Base-by-base conservation (phyloP, 345 rosid species). In the Aquilaria yunnanensis region DNA sequence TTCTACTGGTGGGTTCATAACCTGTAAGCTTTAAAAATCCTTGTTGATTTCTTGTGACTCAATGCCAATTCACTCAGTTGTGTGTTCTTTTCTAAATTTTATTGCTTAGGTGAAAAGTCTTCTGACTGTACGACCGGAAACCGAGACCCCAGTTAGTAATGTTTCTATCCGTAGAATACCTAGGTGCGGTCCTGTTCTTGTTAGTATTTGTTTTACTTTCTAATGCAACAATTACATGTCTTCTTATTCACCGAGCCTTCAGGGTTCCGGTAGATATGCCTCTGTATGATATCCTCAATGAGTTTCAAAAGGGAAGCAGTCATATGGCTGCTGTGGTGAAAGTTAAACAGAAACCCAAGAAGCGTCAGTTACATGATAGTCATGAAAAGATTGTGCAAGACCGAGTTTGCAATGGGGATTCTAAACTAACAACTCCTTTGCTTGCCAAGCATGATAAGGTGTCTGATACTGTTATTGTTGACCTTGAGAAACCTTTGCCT, bases 231-330 rank as follows among this genome's bases (percentile, higher is more conserved):
- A 53, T 50, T 63, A 47, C 59, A 46, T 33, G 34, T 55, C 54
- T 62, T 60, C 67, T 70, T 43, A 43, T 72, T 32, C 69, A 47
- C 41, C 64, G n/a, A 65, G 33, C 65, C 68, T 66, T 48, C 78
- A 88, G 96, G 87, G 96, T 86, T 69, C 87, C 92, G 66, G 81
- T 83, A 64, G 78, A 86, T 67, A 89, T 89, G 96, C 96, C 96
- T 56, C 73, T 86, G 73, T 89, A 89, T 47, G 90, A 89, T 79
- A 89, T 89, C 64, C 87, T 89, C 60, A 89, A 89, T 7, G 90
- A 89, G 74, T 89, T 89, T 78, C 96, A 86, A 74, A 84, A 86
- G 75, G 96, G 96, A 60, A 89, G 90, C 74, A 89, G 92, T 72
- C 96, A 89, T 66, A 84, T 89, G 96, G 96, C 96, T 49, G 96